Evolutionary conservation across 2,329 filamentous ascomycete genomes (phyloP), one percentile per base, ranked within the genome.

Genomic region (Sphaerulina populicola): DNA sequence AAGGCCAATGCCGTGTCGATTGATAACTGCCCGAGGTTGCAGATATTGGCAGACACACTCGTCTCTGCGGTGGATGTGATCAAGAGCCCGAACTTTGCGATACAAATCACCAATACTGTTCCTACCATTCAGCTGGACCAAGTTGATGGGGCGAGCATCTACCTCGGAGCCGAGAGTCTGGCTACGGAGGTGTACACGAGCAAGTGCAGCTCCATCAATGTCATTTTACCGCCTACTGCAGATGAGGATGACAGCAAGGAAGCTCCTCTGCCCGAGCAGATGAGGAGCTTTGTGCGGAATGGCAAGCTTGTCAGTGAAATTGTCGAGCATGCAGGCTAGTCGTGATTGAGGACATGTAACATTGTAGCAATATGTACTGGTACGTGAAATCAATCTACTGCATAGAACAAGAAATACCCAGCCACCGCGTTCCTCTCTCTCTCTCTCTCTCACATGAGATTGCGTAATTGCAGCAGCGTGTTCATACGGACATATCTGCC

Each of bases 1-100:
- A 98, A 98, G 72, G 89, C 88, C 52, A 98, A 98, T 67, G 89
- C 93, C n/a, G 86, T 98, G 56, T 91, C 89, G 4, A 79, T 97
- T 60, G 93, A 97, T 72, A 96, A 96, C 73, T 91, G 85, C 50
- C 80, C 77, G 42, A 84, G 88, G 44, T 76, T 94, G 14, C 94
- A 88, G 27, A 79, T 98, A 47, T 81, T 97, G 46, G 79, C 97
- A 48, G 91, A 97, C 62, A 87, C 83, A 1, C 81, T 97, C 9
- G 87, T 97, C 43, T 94, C 87, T 44, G 88, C 86, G 30, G 81
- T 98, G 51, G 93, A 98, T 65, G 86, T 94, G 21, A 93, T 98
- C 75, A 97, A 97, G 73, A 91, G 86, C 43, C 81, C 86, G 61
- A 94, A 93, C 69, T 95, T 98, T 67, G 90, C 89, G 11, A 75